phyloP scores from a whole-genome alignment of 1,284 basidiomycete genomes.

The Hemileia vastatrix region DNA sequence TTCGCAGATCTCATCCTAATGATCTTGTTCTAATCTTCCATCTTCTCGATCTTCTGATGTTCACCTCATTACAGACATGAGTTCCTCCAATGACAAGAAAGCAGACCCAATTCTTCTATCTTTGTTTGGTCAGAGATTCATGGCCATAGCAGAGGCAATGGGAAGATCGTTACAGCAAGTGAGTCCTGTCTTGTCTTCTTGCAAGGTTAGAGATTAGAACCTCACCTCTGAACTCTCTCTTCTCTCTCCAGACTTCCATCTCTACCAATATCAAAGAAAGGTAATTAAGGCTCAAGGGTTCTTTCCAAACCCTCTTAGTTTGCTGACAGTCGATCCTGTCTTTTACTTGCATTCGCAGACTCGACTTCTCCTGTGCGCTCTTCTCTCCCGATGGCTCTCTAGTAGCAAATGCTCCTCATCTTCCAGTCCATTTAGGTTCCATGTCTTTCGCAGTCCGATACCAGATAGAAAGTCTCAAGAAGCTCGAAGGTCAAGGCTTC shows the following conservation, averaged over 20 bases:
- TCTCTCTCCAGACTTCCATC: conserved; percentile 68
- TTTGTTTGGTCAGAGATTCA: conserved; percentile 67
- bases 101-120: conserved; percentile 82
- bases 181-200: not conserved
- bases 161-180: not conserved
- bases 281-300: not conserved
- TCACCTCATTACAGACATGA: no score
- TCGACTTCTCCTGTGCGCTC: conserved; percentile 47
- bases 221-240: no score
- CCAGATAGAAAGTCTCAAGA: conserved; percentile 45
- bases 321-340: conserved; percentile 25
- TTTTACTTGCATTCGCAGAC: conserved; percentile 11
- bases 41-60: no score
- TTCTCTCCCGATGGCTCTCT: conserved; percentile 45
- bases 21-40: no score
- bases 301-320: not conserved
- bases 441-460: conserved; percentile 47
- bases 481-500: conserved; percentile 34
- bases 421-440: conserved; percentile 45
- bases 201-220: conserved; percentile 81
- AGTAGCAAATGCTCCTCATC: conserved; percentile 45
- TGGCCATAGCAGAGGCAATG: conserved; percentile 17
- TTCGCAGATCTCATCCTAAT: no score
- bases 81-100: no score
- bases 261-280: conserved; percentile 58